Evolutionary conservation across 352 stramenopile species (phyloP).

Genomic region (Globisporangium echinulatum): DNA sequence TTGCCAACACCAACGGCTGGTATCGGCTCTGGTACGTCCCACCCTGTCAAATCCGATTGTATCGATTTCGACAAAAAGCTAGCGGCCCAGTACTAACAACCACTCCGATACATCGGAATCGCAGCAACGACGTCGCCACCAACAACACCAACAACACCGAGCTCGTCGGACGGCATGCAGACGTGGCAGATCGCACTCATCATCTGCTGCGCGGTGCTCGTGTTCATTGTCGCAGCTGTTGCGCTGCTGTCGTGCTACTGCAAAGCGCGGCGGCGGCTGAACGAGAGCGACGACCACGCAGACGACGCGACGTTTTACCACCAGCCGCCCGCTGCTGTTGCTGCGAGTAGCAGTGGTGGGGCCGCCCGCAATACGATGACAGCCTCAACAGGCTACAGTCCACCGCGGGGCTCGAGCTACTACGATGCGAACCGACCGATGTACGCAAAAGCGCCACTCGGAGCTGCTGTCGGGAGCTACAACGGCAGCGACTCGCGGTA

Average conservation of each 20-base stretch:
- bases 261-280: constrained; percentile 37
- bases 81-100: too few relatives aligned
- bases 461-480: not conserved
- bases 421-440: not conserved
- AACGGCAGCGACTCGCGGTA: constrained; percentile 7
- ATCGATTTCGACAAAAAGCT: too few relatives aligned
- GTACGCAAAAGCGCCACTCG: not conserved
- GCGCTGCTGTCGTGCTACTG: constrained; percentile 56
- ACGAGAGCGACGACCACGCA: constrained; percentile 41
- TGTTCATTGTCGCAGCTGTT: constrained; percentile 41
- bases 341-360: not conserved
- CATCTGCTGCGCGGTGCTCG: constrained; percentile 44
- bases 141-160: too few relatives aligned
- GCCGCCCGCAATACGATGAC: not conserved
- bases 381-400: not conserved
- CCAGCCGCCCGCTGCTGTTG: constrained; percentile 15
- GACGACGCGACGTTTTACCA: constrained; percentile 38
- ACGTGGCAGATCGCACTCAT: constrained; percentile 56
- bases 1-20: too few relatives aligned
- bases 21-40: too few relatives aligned
- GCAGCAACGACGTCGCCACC: too few relatives aligned
- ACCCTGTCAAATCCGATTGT: too few relatives aligned
- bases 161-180: constrained; percentile 19
- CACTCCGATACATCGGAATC: too few relatives aligned
- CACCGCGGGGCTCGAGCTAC: not conserved